These are phyloP conservation scores for Diaporthe citrichinensis DNA, from an alignment of 2,329 filamentous ascomycete species.

Conservation along the genomic window DNA sequence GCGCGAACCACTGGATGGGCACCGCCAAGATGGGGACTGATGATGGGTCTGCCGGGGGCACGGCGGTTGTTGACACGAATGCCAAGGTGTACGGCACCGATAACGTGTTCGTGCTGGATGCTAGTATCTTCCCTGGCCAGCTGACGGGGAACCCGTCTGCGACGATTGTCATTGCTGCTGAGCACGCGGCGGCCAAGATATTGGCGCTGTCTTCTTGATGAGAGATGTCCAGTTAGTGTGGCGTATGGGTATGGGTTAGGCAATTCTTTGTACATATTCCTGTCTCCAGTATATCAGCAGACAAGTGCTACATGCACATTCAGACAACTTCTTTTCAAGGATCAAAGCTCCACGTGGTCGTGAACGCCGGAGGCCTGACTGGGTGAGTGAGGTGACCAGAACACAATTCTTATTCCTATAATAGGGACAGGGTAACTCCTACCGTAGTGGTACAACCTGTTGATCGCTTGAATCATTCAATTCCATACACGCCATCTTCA, in stretches of 20 bases:
- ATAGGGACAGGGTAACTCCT: background rate
- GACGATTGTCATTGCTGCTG: slow-evolving; percentile 37
- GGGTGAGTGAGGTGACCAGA: too few species aligned
- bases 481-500: background rate
- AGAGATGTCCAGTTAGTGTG: background rate
- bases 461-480: background rate
- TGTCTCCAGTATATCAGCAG: slow-evolving; percentile 4
- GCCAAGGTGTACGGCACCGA: slow-evolving; percentile 42
- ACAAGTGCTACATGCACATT: background rate
- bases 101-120: slow-evolving; percentile 41
- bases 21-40: slow-evolving; percentile 40
- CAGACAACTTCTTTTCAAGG: too few species aligned
- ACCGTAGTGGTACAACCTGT: background rate
- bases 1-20: slow-evolving; percentile 42
- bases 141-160: slow-evolving; percentile 39
- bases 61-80: slow-evolving; percentile 39
- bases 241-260: too few species aligned
- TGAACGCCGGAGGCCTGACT: background rate
- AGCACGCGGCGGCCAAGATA: slow-evolving; percentile 37
- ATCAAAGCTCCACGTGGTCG: background rate
- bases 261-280: slow-evolving; percentile 24
- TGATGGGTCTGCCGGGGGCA: slow-evolving; percentile 33
- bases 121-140: slow-evolving; percentile 40
- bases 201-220: slow-evolving; percentile 29
- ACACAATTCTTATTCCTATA: background rate